Evolutionary conservation across 345 rosid species (phyloP).

Genomic region (Bruguiera parviflora): DNA sequence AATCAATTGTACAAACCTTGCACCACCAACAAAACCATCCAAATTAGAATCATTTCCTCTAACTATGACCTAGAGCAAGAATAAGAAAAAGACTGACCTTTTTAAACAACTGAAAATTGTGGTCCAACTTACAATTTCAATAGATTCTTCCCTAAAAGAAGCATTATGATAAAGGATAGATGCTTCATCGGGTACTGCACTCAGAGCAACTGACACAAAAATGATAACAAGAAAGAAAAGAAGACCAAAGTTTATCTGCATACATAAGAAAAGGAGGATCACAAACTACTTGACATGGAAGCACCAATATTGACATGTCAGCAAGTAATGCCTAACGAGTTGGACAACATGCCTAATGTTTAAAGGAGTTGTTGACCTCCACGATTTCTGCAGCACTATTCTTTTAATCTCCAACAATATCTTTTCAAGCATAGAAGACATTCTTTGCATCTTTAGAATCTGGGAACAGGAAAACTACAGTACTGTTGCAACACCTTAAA

Average conservation of each 20-base stretch:
- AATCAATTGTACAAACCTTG: conserved; percentile 86
- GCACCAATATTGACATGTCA: background rate
- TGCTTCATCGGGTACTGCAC: conserved; percentile 66
- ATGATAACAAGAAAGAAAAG: conserved; percentile 74
- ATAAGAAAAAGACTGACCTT: conserved; percentile 20
- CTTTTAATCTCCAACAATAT: conserved; percentile 26
- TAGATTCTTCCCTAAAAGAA: conserved; percentile 71
- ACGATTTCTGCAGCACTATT: conserved; percentile 59
- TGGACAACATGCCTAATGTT: conserved; percentile 57
- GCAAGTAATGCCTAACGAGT: no score
- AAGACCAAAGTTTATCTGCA: conserved; percentile 81
- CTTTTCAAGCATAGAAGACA: conserved; percentile 37
- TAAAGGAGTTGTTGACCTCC: conserved; percentile 49
- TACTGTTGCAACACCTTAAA: background rate
- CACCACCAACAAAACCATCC: conserved; percentile 74
- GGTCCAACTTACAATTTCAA: conserved; percentile 65
- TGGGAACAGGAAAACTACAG: conserved; percentile 23
- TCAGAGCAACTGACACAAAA: conserved; percentile 82
- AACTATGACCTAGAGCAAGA: conserved; percentile 61
- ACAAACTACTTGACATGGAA: background rate
- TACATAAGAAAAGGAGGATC: background rate
- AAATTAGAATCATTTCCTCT: conserved; percentile 46
- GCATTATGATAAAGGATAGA: conserved; percentile 71
- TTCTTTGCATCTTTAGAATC: conserved; percentile 76
- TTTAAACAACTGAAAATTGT: conserved; percentile 17